phyloP scores from a whole-genome alignment of 2,329 filamentous ascomycete species.

The Rhynchosporium agropyri region DNA sequence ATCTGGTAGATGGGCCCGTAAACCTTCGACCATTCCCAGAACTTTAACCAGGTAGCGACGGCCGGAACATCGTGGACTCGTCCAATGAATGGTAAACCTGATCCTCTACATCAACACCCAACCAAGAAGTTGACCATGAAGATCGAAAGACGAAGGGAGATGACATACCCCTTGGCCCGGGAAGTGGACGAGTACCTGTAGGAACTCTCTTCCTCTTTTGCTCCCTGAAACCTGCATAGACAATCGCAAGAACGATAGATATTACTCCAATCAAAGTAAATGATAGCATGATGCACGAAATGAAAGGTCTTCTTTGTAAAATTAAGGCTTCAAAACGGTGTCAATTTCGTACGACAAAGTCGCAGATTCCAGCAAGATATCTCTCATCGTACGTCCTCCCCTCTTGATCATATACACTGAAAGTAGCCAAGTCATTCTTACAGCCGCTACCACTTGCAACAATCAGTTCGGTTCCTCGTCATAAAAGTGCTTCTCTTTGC shows the following conservation, averaged over 20 bases:
- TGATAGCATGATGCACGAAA: slow-evolving; percentile 17
- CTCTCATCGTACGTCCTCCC: neutral
- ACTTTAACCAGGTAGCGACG: slow-evolving; percentile 50
- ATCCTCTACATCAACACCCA: slow-evolving; percentile 16
- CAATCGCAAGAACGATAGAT: slow-evolving; percentile 19
- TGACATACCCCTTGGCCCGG: slow-evolving; percentile 30
- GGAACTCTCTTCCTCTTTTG: slow-evolving; percentile 27
- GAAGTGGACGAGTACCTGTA: slow-evolving; percentile 28
- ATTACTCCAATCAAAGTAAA: slow-evolving; percentile 14
- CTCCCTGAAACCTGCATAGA: slow-evolving; percentile 13
- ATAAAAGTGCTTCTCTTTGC: neutral
- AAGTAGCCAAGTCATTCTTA: neutral
- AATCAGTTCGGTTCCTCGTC: neutral
- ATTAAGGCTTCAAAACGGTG: neutral
- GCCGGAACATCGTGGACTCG: slow-evolving; percentile 50
- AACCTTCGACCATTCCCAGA: slow-evolving; percentile 51
- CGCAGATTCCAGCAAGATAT: neutral
- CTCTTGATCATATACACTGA: slow-evolving; percentile 1
- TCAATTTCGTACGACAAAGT: neutral
- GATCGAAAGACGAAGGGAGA: neutral
- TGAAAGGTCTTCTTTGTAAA: neutral
- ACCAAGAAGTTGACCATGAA: neutral
- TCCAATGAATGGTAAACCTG: slow-evolving; percentile 49
- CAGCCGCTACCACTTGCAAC: neutral
- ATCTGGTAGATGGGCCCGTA: slow-evolving; percentile 53